These are phyloP conservation scores for Rosa rugosa DNA, from an alignment of 306 rosid species.

Conservation along the genomic window DNA sequence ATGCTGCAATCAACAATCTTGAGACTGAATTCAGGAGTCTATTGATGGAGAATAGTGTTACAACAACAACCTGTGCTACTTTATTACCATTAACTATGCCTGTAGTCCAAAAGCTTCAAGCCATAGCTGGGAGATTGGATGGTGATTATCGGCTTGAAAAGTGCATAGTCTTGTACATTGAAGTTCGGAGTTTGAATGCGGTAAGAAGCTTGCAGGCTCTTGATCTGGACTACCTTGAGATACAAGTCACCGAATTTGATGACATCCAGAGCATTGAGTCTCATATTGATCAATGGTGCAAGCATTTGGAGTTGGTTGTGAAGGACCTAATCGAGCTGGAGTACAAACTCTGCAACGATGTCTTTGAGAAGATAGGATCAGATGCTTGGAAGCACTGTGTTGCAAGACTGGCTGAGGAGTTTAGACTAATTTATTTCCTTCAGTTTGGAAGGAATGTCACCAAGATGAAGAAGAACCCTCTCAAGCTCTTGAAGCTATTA, in stretches of 20 bases:
- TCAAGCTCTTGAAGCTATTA: slow-evolving; percentile 70
- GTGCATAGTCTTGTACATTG: slow-evolving; percentile 50
- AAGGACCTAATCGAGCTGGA: slow-evolving; percentile 53
- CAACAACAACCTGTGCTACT: slow-evolving; percentile 14
- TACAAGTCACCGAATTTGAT: slow-evolving; percentile 33
- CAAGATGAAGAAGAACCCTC: slow-evolving; percentile 56
- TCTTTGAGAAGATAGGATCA: slow-evolving; percentile 50
- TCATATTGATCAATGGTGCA: slow-evolving; percentile 64
- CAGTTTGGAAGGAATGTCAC: slow-evolving; percentile 60
- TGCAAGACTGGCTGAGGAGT: slow-evolving; percentile 54
- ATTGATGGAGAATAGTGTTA: slow-evolving; percentile 40
- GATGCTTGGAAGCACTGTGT: slow-evolving; percentile 49
- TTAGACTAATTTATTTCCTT: slow-evolving; percentile 62
- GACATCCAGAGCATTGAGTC: slow-evolving; percentile 32
- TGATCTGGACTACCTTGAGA: slow-evolving; percentile 67
- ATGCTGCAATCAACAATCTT: slow-evolving; percentile 60
- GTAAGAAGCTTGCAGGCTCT: slow-evolving; percentile 54
- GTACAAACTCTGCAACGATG: slow-evolving; percentile 41
- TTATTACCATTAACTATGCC: slow-evolving; percentile 36
- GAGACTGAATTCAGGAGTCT: slow-evolving; percentile 61
- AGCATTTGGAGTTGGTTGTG: slow-evolving; percentile 57
- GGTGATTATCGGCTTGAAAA: slow-evolving; percentile 50
- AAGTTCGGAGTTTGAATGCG: slow-evolving; percentile 55
- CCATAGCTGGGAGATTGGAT: slow-evolving; percentile 50
- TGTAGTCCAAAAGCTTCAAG: slow-evolving; percentile 45